A percentile compares a stretch with the other conserved stretches of the same genome.
Evolutionary conservation across 257 asterid species (phyloP).

Genomic region (Coffea canephora): DNA sequence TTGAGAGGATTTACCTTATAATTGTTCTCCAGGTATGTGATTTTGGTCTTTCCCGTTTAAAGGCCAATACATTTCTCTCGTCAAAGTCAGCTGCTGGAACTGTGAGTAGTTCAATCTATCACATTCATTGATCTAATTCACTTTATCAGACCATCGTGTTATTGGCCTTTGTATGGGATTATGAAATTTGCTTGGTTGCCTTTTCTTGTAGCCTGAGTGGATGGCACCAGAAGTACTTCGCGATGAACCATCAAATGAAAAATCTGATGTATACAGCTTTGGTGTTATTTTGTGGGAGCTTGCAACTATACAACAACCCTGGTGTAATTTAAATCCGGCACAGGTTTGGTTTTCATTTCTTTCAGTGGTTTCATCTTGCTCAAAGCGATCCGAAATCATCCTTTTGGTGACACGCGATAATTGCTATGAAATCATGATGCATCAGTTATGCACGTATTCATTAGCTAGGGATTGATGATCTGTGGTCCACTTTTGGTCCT

Average conservation of each 20-base stretch:
- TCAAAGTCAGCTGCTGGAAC: slow-evolving; percentile 99
- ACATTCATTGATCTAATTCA: slow-evolving; percentile 24
- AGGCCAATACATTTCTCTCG: slow-evolving; percentile 90
- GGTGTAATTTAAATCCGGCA: slow-evolving; percentile 83
- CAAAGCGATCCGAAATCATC: no score
- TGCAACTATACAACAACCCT: slow-evolving; percentile 81
- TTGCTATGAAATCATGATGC: no score
- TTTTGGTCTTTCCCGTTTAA: slow-evolving; percentile 95
- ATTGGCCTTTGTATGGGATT: slow-evolving; percentile 10
- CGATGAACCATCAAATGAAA: slow-evolving; percentile 94
- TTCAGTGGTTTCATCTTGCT: not conserved
- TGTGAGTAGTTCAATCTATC: slow-evolving; percentile 48
- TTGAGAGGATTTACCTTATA: slow-evolving; percentile 16
- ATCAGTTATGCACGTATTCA: not conserved
- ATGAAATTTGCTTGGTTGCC: slow-evolving; percentile 13
- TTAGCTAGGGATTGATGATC: not conserved
- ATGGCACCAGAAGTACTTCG: slow-evolving; percentile 99
- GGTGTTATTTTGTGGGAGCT: slow-evolving; percentile 98
- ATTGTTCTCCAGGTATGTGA: slow-evolving; percentile 75
- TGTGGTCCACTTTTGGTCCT: not conserved
- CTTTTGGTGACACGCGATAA: no score
- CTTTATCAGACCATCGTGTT: not conserved
- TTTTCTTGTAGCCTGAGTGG: slow-evolving; percentile 84
- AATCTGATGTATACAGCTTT: slow-evolving; percentile 92
- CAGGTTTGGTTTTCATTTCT: slow-evolving; percentile 60